Evolutionary conservation across 768 basidiomycete genomes (phyloP), one percentile per base, ranked within the genome.

Genomic region (Collybiopsis confluens): DNA sequence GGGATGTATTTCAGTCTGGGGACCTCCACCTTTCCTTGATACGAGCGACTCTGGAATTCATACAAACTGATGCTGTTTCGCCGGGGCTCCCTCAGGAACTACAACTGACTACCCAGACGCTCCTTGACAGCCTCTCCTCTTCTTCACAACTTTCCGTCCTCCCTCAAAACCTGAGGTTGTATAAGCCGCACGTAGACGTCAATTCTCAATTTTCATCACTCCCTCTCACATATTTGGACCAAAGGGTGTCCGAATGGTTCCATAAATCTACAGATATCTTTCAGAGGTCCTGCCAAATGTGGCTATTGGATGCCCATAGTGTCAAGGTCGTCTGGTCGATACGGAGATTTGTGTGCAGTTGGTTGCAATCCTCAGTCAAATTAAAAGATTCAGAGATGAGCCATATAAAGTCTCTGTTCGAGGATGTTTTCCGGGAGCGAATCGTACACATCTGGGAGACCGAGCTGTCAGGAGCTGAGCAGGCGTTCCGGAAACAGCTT

Each of bases 151-250:
- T 94, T 56, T 79, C 85, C 15, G 77, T 91, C 51, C 78, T 98
- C 0, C 92, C 93, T 0, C 62, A 74, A 1, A 78, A 73, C 55
- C 78, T 98, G 56, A 79, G 78, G 58, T 77, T 80, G 4, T 97
- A 94, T 68, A 90, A 85, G 61, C 94, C 94, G 8, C 95, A 90
- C 65, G 80, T 96, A 56, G 87, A 93, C 61, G 69, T 85, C 5
- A 71, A 75, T 8, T 83, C 89, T 0, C 66, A 81, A 0, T 80
- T 82, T 3, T 75, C 83, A 16, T 72, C 73, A 2, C 66, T 85
- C 21, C 66, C 79, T 3, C 73, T 72, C 41, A 59, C 66, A 1
- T 64, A 72, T 23, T 69, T 88, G 45, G 58, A 65, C 18, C 64
- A 72, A 16, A 81, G 76, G 52, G 65, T 92, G 11, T 64, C 71